phyloP scores from a whole-genome alignment of 495 filamentous ascomycete species.

The Daldinia vernicosa region DNA sequence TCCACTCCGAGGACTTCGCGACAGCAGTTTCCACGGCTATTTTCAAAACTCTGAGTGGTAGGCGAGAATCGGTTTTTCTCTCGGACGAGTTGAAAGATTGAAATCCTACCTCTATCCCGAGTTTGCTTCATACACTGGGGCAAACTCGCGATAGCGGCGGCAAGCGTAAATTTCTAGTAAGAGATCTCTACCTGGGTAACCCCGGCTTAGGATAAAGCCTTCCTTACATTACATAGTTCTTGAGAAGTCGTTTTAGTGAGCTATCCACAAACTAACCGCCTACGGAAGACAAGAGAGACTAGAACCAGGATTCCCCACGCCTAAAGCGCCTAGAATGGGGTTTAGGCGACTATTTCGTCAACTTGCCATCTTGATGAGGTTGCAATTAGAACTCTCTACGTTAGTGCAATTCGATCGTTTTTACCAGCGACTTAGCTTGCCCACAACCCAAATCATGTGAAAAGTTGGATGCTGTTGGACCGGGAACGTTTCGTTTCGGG shows the following conservation, averaged over 20 bases:
- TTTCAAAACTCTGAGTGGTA: constrained; percentile 53
- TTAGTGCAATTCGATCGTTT: background rate
- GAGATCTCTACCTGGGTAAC: background rate
- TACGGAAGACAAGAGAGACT: background rate
- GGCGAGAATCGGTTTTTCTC: constrained; percentile 53
- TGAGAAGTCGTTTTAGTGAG: background rate
- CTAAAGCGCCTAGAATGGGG: background rate
- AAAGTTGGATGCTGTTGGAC: constrained; percentile 1
- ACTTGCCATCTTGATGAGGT: background rate
- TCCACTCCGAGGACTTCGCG: constrained; percentile 61
- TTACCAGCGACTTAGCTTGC: background rate
- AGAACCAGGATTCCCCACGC: constrained; percentile 11
- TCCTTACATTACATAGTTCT: background rate
- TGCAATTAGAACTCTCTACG: background rate
- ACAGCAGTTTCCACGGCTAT: constrained; percentile 51
- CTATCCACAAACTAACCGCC: background rate
- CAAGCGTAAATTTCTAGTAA: background rate
- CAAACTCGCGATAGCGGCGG: background rate
- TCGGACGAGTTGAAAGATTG: background rate
- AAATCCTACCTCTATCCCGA: background rate
- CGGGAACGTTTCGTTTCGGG: background rate
- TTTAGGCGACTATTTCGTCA: constrained; percentile 8
- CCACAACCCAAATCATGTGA: constrained; percentile 7
- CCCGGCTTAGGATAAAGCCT: background rate
- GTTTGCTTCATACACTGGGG: background rate